phyloP scores from a whole-genome alignment of 2,329 filamentous ascomycete species.

The Tolypocladium nubicola region DNA sequence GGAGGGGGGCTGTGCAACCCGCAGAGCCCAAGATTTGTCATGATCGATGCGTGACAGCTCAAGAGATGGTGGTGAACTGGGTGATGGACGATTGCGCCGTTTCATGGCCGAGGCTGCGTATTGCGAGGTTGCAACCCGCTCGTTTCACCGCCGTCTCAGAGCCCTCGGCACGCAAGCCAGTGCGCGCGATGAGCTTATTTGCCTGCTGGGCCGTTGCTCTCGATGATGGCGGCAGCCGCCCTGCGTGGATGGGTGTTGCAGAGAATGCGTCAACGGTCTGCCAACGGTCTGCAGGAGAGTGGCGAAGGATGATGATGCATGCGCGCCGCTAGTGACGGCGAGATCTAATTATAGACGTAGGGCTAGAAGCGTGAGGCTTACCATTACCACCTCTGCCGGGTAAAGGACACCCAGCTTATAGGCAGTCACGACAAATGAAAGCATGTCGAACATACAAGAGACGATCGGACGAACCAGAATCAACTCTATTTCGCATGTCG shows the following conservation, averaged over 20 bases:
- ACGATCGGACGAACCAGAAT: no score
- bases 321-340: no score
- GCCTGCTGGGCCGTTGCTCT: no score
- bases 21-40: background rate
- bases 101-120: background rate
- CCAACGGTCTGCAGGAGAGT: no score
- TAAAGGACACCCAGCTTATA: no score
- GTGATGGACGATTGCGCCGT: background rate
- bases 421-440: no score
- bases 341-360: background rate
- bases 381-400: no score
- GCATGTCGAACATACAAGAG: no score
- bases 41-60: background rate
- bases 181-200: background rate
- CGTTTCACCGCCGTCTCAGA: constrained; percentile 4
- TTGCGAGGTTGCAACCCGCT: background rate
- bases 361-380: no score
- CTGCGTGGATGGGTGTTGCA: background rate
- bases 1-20: background rate
- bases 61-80: background rate
- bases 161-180: background rate
- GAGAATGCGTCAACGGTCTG: background rate
- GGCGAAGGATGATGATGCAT: no score
- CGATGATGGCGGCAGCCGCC: background rate
- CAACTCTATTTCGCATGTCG: no score